Base-by-base conservation (phyloP, 441 rosid genomes). In the Omphalea diandra region DNA sequence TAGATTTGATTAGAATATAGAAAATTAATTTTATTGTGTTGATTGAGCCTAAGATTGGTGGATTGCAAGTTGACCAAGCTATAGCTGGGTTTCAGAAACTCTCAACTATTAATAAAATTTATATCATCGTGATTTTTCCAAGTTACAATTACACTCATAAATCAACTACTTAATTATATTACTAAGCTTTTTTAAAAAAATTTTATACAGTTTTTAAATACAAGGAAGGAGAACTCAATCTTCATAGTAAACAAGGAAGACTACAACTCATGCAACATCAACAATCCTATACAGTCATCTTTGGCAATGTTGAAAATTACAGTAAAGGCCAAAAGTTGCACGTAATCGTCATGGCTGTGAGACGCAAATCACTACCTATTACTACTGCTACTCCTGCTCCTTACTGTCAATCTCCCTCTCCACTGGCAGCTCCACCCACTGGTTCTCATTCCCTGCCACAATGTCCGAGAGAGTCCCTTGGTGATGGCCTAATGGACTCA, bases 201-300 rank as follows among this genome's bases (percentile, higher is more conserved):
- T 43, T 56, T 6, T 9, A 36, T 73, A 79, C 67, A 94, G 98
- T 73, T 79, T 94, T 91, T 63, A 91, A 81, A 80, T 94, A 91
- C 75, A 58, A 69, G 32, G 86, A 87, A 73, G 97, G 93, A 24
- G 43, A 84, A 94, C 60, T 88, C 94, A 8, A 97, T 90, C 52
- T 40, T 90, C 71, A 70, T 82, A 24, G 97, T 94, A 53, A 75
- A 54, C 43, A 84, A 81, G 66, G 84, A n/a, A n/a, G n/a, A n/a
- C n/a, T n/a, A 86, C n/a, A 86, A 76, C 55, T n/a, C n/a, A n/a
- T 94, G 98, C 93, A 86, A 84, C 80, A 83, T 82, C 9, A 82
- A 67, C 33, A 83, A 67, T 26, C 95, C 97, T 9, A 20, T 83
- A 3, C 69, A 72, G 43, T 94, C 79, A 81, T 90, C 71, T 83